These are phyloP conservation scores for Phytophthora pluvialis DNA, from an alignment of 352 stramenopile species.

Conservation along the genomic window DNA sequence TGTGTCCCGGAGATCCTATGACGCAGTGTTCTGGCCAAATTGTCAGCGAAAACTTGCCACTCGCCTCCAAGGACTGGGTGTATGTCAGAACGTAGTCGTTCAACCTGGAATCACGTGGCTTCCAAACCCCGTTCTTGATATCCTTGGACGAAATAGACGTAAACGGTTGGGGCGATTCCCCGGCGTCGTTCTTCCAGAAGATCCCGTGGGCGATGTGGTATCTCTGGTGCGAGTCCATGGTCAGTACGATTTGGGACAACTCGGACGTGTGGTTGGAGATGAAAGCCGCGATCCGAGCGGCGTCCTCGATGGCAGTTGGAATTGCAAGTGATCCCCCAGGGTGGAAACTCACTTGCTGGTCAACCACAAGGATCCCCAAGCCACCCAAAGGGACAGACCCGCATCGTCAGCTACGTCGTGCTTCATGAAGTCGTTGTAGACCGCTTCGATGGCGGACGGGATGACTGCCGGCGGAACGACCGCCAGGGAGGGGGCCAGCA, in stretches of 20 bases:
- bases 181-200: slow-evolving; percentile 86
- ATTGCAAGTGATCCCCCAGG: slow-evolving; percentile 93
- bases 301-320: slow-evolving; percentile 85
- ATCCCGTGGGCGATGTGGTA: slow-evolving; percentile 94
- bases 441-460: slow-evolving; percentile 4
- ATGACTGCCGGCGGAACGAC: slow-evolving; percentile 10
- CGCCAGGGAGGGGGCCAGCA: slow-evolving; percentile 3
- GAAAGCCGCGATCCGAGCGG: slow-evolving; percentile 86
- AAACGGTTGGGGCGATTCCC: slow-evolving; percentile 87
- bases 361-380: slow-evolving; percentile 89
- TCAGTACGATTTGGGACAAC: slow-evolving; percentile 90
- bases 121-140: slow-evolving; percentile 61
- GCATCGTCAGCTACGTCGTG: slow-evolving; percentile 39
- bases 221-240: slow-evolving; percentile 94
- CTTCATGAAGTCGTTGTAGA: slow-evolving; percentile 5
- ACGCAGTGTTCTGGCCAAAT: slow-evolving; percentile 98
- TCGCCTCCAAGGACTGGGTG: slow-evolving; percentile 78
- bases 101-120: slow-evolving; percentile 57
- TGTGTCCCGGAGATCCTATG: slow-evolving; percentile 88
- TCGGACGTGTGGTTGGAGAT: slow-evolving; percentile 68
- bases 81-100: slow-evolving; percentile 89
- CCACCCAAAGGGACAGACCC: slow-evolving; percentile 41
- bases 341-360: slow-evolving; percentile 96
- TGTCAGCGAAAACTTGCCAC: slow-evolving; percentile 87
- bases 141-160: slow-evolving; percentile 90